Percentiles rank a stretch among this genome's conserved stretches.
phyloP scores from a whole-genome alignment of 1,139 yeast species.

The Pichia sp. region DNA sequence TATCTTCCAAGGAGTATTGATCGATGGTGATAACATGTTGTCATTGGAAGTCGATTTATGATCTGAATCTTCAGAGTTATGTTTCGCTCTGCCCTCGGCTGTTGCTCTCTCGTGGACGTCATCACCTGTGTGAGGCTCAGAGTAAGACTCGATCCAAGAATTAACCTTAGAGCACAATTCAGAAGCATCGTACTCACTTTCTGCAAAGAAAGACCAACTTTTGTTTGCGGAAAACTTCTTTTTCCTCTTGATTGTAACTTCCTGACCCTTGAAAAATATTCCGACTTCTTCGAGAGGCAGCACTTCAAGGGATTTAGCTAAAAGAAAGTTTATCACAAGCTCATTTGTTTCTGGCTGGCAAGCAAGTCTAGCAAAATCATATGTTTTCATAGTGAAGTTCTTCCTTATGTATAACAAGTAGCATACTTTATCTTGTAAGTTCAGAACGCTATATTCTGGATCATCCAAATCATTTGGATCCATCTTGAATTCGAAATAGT shows the following conservation, averaged over 20 bases:
- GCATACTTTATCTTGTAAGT: conserved; percentile 16
- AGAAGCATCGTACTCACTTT: conserved; percentile 74
- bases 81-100: neutral
- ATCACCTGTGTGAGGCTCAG: conserved; percentile 13
- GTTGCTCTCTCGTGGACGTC: conserved; percentile 13
- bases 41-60: conserved; percentile 1
- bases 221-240: conserved; percentile 27
- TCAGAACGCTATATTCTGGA: conserved; percentile 14
- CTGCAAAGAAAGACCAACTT: conserved; percentile 70
- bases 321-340: conserved; percentile 19
- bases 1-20: conserved; percentile 17
- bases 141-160: conserved; percentile 10
- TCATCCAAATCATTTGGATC: conserved; percentile 9
- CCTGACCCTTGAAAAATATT: conserved; percentile 24
- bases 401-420: conserved; percentile 22
- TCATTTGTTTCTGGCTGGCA: conserved; percentile 23
- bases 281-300: conserved; percentile 21
- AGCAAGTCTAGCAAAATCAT: conserved; percentile 20
- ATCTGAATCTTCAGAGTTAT: neutral
- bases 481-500: conserved; percentile 27
- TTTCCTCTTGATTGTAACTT: conserved; percentile 23
- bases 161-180: conserved; percentile 57
- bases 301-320: conserved; percentile 20
- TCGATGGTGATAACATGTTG: conserved; percentile 5
- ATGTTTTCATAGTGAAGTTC: conserved; percentile 20